Percentiles rank a stretch among this genome's conserved stretches.
Conservation (phyloP, 208 protist species). For the Leishmania aethiopica region DNA sequence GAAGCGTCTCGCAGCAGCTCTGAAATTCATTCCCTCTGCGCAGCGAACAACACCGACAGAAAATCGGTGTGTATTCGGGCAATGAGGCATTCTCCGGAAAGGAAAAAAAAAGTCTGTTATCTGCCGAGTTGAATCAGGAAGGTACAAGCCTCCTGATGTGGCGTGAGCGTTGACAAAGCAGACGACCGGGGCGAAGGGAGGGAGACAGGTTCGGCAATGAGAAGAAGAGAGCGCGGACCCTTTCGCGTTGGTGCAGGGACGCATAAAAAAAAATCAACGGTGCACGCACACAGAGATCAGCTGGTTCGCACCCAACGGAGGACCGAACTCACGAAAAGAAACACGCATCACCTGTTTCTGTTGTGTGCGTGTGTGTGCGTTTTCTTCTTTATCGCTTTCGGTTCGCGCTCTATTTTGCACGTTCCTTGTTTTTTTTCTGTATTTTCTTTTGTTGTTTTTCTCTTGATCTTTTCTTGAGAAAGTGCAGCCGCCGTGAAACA, state of each 20-base stretch:
- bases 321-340: not conserved
- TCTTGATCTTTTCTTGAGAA: not conserved
- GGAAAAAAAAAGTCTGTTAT: not conserved
- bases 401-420: slow-evolving; percentile 1
- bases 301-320: not conserved
- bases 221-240: not conserved
- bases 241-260: not conserved
- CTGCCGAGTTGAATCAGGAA: not conserved
- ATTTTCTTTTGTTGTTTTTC: not conserved
- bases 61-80: not conserved
- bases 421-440: not conserved
- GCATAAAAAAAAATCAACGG: not conserved
- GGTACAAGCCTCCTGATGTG: not conserved
- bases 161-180: not conserved
- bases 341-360: not conserved
- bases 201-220: not conserved
- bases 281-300: not conserved
- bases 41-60: not conserved
- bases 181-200: not conserved
- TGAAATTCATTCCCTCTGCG: not conserved
- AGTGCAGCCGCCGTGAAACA: not conserved
- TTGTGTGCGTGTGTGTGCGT: not conserved
- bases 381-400: not conserved
- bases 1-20: not conserved
- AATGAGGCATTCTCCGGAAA: not conserved